Percentiles rank a stretch among this genome's conserved stretches.
These are phyloP conservation scores for Tulasnella sp. DNA, from an alignment of 768 basidiomycete species.

Conservation along the genomic window DNA sequence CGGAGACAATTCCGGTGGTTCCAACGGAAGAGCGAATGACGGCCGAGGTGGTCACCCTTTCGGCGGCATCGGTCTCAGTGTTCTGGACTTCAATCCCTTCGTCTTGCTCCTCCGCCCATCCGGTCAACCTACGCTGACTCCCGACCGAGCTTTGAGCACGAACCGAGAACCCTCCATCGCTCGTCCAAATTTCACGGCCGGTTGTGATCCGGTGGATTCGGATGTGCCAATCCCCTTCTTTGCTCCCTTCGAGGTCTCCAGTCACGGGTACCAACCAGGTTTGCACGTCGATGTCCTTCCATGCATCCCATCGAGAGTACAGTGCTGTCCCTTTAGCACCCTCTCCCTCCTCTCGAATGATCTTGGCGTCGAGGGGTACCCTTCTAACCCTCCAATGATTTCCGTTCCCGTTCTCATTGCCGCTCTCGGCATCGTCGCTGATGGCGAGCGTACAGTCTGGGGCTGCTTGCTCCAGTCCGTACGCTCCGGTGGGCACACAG, in stretches of 20 bases:
- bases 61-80: slow-evolving; percentile 25
- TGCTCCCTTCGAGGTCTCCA: slow-evolving; percentile 24
- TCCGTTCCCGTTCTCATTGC: slow-evolving; percentile 17
- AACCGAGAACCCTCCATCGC: slow-evolving; percentile 61
- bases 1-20: slow-evolving; percentile 46
- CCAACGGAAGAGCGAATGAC: slow-evolving; percentile 50
- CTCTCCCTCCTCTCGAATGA: slow-evolving; percentile 17
- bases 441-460: slow-evolving; percentile 62
- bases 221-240: slow-evolving; percentile 50
- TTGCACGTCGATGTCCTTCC: slow-evolving; percentile 58
- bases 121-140: slow-evolving; percentile 41
- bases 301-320: slow-evolving; percentile 61
- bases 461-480: slow-evolving; percentile 57
- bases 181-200: slow-evolving; percentile 38
- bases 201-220: slow-evolving; percentile 52
- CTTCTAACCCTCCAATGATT: slow-evolving; percentile 51
- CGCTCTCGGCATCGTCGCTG: slow-evolving; percentile 37
- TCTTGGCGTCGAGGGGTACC: slow-evolving; percentile 2
- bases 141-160: slow-evolving; percentile 54
- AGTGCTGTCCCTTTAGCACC: slow-evolving; percentile 33
- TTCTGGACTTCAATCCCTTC: slow-evolving; percentile 18
- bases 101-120: slow-evolving; percentile 20
- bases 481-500: slow-evolving; percentile 55
- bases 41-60: slow-evolving; percentile 29
- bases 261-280: slow-evolving; percentile 52